Evolutionary conservation across 106 monocot genomes (phyloP), one percentile per base, ranked within the genome.

Genomic region (Ottelia alismoides): DNA sequence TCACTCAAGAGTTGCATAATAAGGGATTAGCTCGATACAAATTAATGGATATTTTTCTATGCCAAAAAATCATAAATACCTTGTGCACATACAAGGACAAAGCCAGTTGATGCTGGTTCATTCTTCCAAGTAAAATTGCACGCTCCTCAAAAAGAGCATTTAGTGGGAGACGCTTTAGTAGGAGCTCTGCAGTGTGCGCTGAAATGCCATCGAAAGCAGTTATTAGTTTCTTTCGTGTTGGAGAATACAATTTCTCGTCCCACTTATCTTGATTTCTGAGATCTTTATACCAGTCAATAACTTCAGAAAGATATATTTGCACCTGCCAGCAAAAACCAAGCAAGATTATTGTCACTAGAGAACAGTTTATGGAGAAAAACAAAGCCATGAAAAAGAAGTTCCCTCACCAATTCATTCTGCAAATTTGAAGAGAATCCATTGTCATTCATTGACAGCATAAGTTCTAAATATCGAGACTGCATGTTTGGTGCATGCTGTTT

Each of bases 261-360:
- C 96, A 98, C 30, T 77, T 76, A 25, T 77, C 55, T 75, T 98
- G 76, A 61, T 79, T 69, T 54, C 56, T 73, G 18, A 98, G 67
- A 69, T 79, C 85, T 60, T 70, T 79, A 47, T 80, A 82, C 81
- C 96, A 85, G 45, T 98, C 89, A 52, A 98, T 51, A 48, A 98
- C 96, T 72, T 98, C 96, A 45, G 96, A 98, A 49, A 98, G 77
- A 69, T 98, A 98, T 58, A 98, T 71, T 82, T 98, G 96, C 30
- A 98, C 96, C 89, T 98, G 71, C 16, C 50, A 58, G 62, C 40
- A 6, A 43, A 16, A 43, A 43, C 40, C 16, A 43, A 25, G 35
- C 18, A 26, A 46, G 27, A 28, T 11, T 17, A 9, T 53, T 22
- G 26, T 7, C 2, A 55, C 26, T 19, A 10, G n/a, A 55, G 19